phyloP scores from a whole-genome alignment of 441 rosid species.

The Jatropha podagrica region DNA sequence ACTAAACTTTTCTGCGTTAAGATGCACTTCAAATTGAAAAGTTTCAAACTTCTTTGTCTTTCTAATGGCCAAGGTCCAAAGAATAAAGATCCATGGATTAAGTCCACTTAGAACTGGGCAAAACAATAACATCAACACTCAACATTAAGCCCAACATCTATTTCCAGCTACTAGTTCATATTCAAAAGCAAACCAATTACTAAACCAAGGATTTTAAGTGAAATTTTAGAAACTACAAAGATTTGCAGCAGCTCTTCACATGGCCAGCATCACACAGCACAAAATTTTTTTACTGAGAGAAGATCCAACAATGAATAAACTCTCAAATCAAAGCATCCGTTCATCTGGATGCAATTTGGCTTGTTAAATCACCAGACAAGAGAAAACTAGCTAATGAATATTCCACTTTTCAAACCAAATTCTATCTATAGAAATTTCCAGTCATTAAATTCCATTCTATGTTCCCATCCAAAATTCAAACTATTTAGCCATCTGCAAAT shows the following conservation, averaged over 20 bases:
- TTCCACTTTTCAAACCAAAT: background rate
- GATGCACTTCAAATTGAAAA: no score
- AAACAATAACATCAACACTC: background rate
- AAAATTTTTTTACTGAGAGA: no score
- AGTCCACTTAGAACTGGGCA: no score
- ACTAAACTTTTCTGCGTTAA: no score
- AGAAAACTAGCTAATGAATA: background rate
- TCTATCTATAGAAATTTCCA: background rate
- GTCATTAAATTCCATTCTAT: background rate
- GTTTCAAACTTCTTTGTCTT: no score
- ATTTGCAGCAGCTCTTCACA: background rate
- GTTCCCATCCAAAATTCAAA: background rate
- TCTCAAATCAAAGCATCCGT: background rate
- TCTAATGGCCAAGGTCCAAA: no score
- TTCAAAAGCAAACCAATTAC: background rate
- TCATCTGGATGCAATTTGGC: background rate
- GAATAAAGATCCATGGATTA: no score
- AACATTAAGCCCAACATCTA: background rate
- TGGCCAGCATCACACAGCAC: background rate
- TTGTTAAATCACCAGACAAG: background rate
- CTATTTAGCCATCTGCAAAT: background rate
- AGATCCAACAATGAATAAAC: background rate
- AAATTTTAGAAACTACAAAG: background rate
- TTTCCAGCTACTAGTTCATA: no score
- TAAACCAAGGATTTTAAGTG: background rate